These are phyloP conservation scores for Hypoxylon fragiforme DNA, from an alignment of 495 filamentous ascomycete species.

Conservation along the genomic window DNA sequence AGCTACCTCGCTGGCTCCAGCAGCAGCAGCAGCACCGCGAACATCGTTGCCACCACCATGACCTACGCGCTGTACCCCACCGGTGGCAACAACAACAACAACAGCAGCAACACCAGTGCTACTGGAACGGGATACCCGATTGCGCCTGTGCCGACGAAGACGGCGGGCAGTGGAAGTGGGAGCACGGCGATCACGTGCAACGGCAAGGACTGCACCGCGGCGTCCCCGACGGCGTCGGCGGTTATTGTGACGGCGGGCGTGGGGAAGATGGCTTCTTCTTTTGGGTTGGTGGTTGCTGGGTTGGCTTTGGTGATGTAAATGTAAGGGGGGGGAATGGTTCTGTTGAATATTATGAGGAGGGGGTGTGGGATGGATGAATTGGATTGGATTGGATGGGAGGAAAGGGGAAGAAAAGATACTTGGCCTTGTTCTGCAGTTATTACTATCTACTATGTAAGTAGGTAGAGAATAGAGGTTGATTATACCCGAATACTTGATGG, in stretches of 20 bases:
- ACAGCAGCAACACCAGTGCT: constrained; percentile 2
- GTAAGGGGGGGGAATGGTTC: background rate
- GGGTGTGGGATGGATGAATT: background rate
- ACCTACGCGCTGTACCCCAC: constrained; percentile 20
- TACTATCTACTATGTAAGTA: background rate
- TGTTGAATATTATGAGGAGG: background rate
- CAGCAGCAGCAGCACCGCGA: background rate
- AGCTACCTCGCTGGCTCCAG: constrained; percentile 8
- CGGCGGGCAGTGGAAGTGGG: constrained; percentile 4
- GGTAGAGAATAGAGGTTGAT: constrained; percentile 1
- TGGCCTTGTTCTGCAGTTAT: background rate
- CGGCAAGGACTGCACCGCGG: constrained; percentile 2
- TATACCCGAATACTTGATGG: background rate
- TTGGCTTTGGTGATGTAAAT: constrained; percentile 18
- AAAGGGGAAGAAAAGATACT: background rate
- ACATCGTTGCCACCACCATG: constrained; percentile 4
- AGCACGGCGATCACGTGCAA: constrained; percentile 9
- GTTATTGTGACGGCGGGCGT: constrained; percentile 21
- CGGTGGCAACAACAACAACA: constrained; percentile 9
- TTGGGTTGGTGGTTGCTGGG: constrained; percentile 24
- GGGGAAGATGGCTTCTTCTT: constrained; percentile 15
- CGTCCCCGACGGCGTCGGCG: constrained; percentile 14
- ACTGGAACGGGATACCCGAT: constrained; percentile 21
- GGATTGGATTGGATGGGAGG: background rate
- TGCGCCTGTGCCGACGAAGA: constrained; percentile 12